Conservation (phyloP, 2,329 filamentous ascomycete species). For the Fusarium udum region DNA sequence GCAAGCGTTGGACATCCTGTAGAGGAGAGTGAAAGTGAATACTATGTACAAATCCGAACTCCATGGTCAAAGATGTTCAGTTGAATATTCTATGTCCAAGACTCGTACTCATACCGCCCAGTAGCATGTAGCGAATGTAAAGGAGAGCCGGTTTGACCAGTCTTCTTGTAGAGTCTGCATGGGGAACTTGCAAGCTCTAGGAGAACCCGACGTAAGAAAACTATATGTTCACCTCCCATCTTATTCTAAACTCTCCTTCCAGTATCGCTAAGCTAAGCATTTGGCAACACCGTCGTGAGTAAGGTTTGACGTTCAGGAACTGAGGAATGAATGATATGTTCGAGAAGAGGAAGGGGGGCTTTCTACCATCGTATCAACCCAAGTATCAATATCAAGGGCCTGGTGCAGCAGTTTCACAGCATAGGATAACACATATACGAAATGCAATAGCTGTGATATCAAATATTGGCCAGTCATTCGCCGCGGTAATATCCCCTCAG, state of each 20-base stretch:
- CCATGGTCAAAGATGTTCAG: neutral
- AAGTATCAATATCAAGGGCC: neutral
- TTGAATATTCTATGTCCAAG: neutral
- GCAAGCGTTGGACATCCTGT: neutral
- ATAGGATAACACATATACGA: slow-evolving; percentile 2
- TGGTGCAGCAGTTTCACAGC: neutral
- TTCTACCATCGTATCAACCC: neutral
- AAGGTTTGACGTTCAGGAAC: neutral
- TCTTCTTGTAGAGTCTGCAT: neutral
- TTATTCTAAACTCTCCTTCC: neutral
- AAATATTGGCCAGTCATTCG: neutral
- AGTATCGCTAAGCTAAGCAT: neutral
- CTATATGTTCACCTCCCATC: neutral
- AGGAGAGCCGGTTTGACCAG: neutral
- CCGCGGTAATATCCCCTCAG: neutral
- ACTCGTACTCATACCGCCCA: neutral
- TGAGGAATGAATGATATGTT: neutral
- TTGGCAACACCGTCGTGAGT: neutral
- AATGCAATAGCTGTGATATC: neutral
- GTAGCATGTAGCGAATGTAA: neutral
- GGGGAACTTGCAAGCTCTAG: neutral
- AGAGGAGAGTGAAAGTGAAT: neutral
- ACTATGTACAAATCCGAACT: neutral
- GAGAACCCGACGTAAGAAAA: neutral
- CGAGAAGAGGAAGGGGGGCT: no score